Conservation (phyloP, 2,329 filamentous ascomycete species). For the Chaetomium sp. region DNA sequence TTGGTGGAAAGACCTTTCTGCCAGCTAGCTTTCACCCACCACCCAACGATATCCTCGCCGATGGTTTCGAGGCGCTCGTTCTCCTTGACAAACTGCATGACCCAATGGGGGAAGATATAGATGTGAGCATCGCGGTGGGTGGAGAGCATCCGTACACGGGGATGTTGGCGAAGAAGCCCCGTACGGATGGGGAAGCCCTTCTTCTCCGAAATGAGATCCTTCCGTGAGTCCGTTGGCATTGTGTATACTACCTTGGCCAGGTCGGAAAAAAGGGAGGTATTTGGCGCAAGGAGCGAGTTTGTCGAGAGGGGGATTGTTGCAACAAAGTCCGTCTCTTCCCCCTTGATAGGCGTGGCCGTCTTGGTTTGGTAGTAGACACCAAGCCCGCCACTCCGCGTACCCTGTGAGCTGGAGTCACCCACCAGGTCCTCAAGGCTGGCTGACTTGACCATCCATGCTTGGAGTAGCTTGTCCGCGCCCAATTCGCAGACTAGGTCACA, state of each 20-base stretch:
- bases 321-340: constrained; percentile 89
- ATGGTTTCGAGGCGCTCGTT: constrained; percentile 83
- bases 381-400: constrained; percentile 62
- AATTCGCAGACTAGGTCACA: constrained; percentile 92
- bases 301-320: constrained; percentile 63
- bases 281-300: constrained; percentile 50
- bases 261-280: constrained; percentile 58
- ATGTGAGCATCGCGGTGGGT: constrained; percentile 87
- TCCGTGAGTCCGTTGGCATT: constrained; percentile 82
- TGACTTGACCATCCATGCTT: constrained; percentile 87
- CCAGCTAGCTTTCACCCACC: constrained; percentile 95
- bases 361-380: constrained; percentile 90
- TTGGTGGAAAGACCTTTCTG: constrained; percentile 75
- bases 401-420: constrained; percentile 39
- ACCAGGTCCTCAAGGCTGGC: constrained; percentile 60
- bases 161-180: constrained; percentile 66
- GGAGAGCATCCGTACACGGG: constrained; percentile 71
- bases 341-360: constrained; percentile 67
- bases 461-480: constrained; percentile 71
- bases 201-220: constrained; percentile 71
- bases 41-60: constrained; percentile 84
- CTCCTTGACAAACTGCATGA: constrained; percentile 71
- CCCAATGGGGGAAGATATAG: constrained; percentile 90
- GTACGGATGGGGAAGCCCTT: constrained; percentile 70
- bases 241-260: constrained; percentile 78